These are phyloP conservation scores for Aspergillus sp. DNA, from an alignment of 2,329 filamentous ascomycete genomes.

Conservation along the genomic window DNA sequence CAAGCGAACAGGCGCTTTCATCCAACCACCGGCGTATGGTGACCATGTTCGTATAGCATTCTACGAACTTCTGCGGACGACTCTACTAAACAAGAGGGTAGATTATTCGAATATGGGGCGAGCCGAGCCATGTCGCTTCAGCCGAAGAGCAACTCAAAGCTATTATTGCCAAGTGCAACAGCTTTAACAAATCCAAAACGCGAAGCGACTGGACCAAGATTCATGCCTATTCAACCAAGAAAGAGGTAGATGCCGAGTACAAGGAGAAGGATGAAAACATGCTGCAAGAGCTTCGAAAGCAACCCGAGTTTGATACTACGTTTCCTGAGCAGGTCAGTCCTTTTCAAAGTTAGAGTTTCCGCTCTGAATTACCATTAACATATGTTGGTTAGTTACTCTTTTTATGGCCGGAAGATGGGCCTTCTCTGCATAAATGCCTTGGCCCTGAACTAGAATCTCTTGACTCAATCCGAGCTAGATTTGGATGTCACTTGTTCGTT, in stretches of 20 bases:
- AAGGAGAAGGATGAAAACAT: conserved; percentile 24
- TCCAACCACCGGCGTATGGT: conserved; percentile 25
- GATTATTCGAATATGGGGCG: conserved; percentile 29
- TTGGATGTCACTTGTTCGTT: conserved; percentile 43
- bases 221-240: conserved; percentile 21
- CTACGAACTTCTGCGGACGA: neutral
- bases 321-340: conserved; percentile 28
- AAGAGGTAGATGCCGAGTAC: conserved; percentile 24
- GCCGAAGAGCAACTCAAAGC: conserved; percentile 22
- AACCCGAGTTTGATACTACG: conserved; percentile 19
- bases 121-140: conserved; percentile 20
- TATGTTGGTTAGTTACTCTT: conserved; percentile 35
- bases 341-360: neutral
- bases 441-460: conserved; percentile 45
- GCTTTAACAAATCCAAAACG: conserved; percentile 15
- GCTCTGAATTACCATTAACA: neutral
- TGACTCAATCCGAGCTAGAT: conserved; percentile 44
- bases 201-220: conserved; percentile 26
- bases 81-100: conserved; percentile 9
- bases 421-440: conserved; percentile 40
- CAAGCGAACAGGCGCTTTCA: conserved; percentile 26
- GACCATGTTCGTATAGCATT: conserved; percentile 22
- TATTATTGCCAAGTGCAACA: conserved; percentile 20
- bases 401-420: conserved; percentile 47
- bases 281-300: conserved; percentile 26